Base-by-base conservation (phyloP, 2,329 filamentous ascomycete species). In the Trichophyton rubrum region DNA sequence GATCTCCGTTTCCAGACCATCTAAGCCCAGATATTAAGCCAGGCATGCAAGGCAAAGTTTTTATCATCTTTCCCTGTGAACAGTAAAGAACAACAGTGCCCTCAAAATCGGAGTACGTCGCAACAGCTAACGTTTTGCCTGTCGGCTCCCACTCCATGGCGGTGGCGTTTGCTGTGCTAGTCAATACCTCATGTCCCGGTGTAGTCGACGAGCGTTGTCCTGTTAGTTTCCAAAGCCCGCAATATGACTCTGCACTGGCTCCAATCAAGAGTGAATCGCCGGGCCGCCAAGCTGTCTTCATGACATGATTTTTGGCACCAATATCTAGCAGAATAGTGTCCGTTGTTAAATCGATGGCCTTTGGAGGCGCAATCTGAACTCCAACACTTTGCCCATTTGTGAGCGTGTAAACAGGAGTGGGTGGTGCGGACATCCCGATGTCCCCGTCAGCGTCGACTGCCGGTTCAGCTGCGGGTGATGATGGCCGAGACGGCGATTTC, bases 321-420 rank as follows among this genome's bases (percentile, higher is more conserved):
- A 72, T 65, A 67, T 75, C 69, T 33, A 79, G 66, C 22, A 78
- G 67, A 62, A 70, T 70, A 65, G 77, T 77, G 66, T 76, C 69
- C 49, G 75, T 71, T 43, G 70, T 71, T 61, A 80, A 71, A 67
- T 79, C 76, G 63, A 73, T 69, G 51, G 77, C 73, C 69, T 78
- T 79, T 69, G 77, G 75, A 67, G 76, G 74, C 58, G 70, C 69
- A 65, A 75, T 78, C 68, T 79, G 77, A 61, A 79, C 72, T 62
- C 74, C 76, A 64, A 75, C 69, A 67, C 77, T 79, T 60, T 71
- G 69, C 57, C 77, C 77, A 53, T 69, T 75, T 41, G 71, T 73
- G 61, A 78, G 65, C 9, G 76, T 78, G 61, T 72, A 71, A 35
- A 69, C 68, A 58, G 69, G 66, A 8, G 70, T 66, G 41, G 67